Conservation (phyloP, 2,329 filamentous ascomycete species). For the Chaetomium sp. region DNA sequence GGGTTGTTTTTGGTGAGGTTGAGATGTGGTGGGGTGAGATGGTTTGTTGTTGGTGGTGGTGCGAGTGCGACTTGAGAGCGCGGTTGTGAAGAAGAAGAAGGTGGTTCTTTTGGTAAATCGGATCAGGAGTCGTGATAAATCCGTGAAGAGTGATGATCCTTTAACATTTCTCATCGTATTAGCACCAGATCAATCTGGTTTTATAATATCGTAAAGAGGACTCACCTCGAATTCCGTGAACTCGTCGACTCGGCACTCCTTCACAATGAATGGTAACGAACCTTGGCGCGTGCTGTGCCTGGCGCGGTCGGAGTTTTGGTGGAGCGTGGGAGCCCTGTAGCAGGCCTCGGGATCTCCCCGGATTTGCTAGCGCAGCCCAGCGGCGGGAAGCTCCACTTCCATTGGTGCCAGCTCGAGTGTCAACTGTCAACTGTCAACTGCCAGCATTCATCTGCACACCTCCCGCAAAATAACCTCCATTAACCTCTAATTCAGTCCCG, state of each 20-base stretch:
- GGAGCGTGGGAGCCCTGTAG: conserved; percentile 11
- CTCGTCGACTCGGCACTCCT: not conserved
- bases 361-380: conserved; percentile 13
- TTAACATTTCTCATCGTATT: not conserved
- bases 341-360: conserved; percentile 2
- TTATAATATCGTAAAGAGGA: not conserved
- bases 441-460: not conserved
- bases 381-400: conserved; percentile 7
- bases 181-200: not conserved
- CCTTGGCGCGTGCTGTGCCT: not conserved
- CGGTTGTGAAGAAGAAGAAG: not conserved
- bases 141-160: not conserved
- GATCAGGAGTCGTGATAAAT: not conserved
- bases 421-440: not conserved
- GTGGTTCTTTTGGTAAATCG: not conserved
- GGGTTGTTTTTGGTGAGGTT: not conserved
- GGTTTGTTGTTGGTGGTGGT: too few species aligned
- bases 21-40: not conserved
- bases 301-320: not conserved
- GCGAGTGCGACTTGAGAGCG: too few species aligned
- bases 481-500: not conserved
- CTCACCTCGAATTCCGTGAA: not conserved
- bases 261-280: not conserved
- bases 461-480: not conserved
- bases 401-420: not conserved